Conservation (phyloP, 305 asterid species). For the Fraxinus dipetala region DNA sequence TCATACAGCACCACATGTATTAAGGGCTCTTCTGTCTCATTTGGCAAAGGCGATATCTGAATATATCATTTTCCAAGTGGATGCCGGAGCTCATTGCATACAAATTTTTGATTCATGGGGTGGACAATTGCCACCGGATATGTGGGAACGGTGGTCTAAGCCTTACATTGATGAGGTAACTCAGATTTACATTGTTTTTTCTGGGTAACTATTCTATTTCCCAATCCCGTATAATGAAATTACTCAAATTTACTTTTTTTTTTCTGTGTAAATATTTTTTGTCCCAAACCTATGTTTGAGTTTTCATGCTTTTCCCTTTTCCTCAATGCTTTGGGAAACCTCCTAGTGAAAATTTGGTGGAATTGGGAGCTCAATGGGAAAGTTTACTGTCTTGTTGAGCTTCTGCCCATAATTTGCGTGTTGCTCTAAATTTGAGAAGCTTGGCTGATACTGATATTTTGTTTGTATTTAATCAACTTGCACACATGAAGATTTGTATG, state of each 20-base stretch:
- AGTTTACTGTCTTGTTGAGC: neutral
- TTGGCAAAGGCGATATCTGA: slow-evolving; percentile 72
- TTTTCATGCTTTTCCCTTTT: neutral
- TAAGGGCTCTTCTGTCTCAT: slow-evolving; percentile 80
- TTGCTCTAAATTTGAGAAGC: slow-evolving; percentile 11
- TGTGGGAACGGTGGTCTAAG: slow-evolving; percentile 96
- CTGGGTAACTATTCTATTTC: neutral
- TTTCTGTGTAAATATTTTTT: neutral
- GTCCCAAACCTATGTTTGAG: neutral
- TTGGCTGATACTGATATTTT: neutral
- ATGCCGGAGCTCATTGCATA: slow-evolving; percentile 95
- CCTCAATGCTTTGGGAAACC: neutral
- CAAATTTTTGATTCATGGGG: slow-evolving; percentile 98
- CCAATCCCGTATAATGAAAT: slow-evolving; percentile 49
- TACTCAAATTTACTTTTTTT: slow-evolving; percentile 12
- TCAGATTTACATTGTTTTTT: slow-evolving; percentile 35
- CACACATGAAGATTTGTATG: neutral
- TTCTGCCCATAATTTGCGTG: neutral
- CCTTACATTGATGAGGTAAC: slow-evolving; percentile 86
- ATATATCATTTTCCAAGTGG: slow-evolving; percentile 79
- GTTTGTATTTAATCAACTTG: neutral
- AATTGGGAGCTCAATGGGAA: neutral
- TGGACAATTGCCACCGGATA: slow-evolving; percentile 87
- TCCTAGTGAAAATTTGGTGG: neutral
- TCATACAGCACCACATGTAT: slow-evolving; percentile 69